Conservation (phyloP, 2,329 filamentous ascomycete species). For the Penicillium crustosum region DNA sequence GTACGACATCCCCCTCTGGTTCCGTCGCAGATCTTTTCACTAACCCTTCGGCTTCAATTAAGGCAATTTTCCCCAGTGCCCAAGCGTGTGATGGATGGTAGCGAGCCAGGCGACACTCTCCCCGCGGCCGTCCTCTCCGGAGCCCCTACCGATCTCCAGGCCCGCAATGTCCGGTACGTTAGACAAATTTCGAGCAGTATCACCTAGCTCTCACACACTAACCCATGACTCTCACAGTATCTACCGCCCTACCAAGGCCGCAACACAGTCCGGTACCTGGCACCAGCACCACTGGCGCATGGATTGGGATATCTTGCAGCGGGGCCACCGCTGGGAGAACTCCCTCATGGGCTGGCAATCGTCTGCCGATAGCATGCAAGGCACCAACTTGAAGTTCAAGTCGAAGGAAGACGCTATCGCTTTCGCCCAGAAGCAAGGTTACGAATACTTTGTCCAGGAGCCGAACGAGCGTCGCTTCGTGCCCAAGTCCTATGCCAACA, state of each 20-base stretch:
- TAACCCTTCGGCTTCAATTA: conserved; percentile 27
- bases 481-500: conserved; percentile 95
- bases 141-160: conserved; percentile 90
- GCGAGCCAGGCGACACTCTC: conserved; percentile 71
- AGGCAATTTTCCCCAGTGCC: conserved; percentile 91
- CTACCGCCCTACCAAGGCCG: conserved; percentile 87
- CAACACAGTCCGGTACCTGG: conserved; percentile 92
- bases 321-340: conserved; percentile 98
- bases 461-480: conserved; percentile 82
- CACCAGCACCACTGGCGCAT: conserved; percentile 85
- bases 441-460: conserved; percentile 98
- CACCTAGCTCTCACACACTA: conserved; percentile 11
- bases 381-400: conserved; percentile 85
- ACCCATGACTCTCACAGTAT: conserved; percentile 60
- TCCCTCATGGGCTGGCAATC: conserved; percentile 98
- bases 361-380: conserved; percentile 91
- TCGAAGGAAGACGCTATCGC: conserved; percentile 89
- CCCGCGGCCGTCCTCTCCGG: conserved; percentile 87
- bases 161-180: conserved; percentile 82
- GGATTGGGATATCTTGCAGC: conserved; percentile 94
- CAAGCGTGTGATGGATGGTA: conserved; percentile 85
- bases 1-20: conserved; percentile 54
- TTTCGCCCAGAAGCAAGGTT: conserved; percentile 98
- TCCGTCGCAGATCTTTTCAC: conserved; percentile 15
- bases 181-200: not conserved